Evolutionary conservation across 306 rosid genomes (phyloP), one percentile per base, ranked within the genome.

Genomic region (Quercus aquifolioides): DNA sequence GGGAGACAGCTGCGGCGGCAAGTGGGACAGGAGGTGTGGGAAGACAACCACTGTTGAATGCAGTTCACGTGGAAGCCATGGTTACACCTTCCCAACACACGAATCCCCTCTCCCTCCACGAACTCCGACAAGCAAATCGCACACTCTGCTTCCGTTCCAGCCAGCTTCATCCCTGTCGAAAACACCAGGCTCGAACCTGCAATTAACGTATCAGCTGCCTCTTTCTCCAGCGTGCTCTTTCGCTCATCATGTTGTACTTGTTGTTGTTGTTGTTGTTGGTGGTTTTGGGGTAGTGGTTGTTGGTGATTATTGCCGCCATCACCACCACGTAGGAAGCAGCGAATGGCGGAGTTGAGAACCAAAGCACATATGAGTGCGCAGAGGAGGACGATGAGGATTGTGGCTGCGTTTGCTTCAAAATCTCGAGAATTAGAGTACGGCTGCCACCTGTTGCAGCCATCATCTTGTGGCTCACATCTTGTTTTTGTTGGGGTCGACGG

Each of bases 41-140:
- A 75, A 56, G 71, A 81, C 54, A 87, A 5, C 90, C 90, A 87
- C 30, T 55, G 59, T 19, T 84, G 78, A 20, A 87, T 79, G 69
- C 90, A 87, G 38, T 67, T 81, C 1, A 69, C 77, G 21, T 87
- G 90, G 74, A 87, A 87, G 4, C 90, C 88, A 71, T 87, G 90
- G 65, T 78, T 81, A n/a, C 90, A 87, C 78, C 75, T 81, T n/a
- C 55, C 59, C 84, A 87, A 17, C 28, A 87, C 76, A 55, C 82
- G 84, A 73, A 87, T 76, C n/a, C 77, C 80, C 41, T 87, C 86
- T 26, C 90, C 90, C 11, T 84, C 90, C 76, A 57, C 80, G 35
- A 87, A 84, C 73, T 87, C 90, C 52, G 86, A 71, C 84, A 87
- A 74, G 80, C 90, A 87, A 78, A 87, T 87, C 57, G 88, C 79